phyloP scores from a whole-genome alignment of 176 grass and related monocot species.

The Lolium rigidum region DNA sequence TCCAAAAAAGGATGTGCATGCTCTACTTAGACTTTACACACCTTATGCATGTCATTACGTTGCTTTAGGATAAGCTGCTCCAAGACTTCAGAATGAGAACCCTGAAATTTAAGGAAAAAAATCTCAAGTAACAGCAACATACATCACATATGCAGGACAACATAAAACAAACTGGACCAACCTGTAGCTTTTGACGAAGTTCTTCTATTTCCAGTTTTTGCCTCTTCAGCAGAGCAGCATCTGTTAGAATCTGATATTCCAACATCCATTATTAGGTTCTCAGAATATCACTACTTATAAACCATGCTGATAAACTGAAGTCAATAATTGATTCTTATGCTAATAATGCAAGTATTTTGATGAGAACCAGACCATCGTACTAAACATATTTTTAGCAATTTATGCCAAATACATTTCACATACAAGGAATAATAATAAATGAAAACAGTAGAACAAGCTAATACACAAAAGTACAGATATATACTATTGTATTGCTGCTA shows the following conservation, averaged over 20 bases:
- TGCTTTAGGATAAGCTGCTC: slow-evolving; percentile 94
- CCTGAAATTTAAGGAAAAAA: slow-evolving; percentile 64
- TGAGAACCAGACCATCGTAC: background rate
- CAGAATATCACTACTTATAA: background rate
- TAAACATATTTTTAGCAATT: background rate
- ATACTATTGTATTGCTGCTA: background rate
- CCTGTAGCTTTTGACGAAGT: slow-evolving; percentile 83
- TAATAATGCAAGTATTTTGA: background rate
- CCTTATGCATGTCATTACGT: slow-evolving; percentile 98
- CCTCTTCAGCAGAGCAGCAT: slow-evolving; percentile 88
- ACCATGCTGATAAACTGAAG: slow-evolving; percentile 11
- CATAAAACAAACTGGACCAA: slow-evolving; percentile 49
- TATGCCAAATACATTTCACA: slow-evolving; percentile 1
- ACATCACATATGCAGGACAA: background rate
- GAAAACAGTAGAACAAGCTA: background rate
- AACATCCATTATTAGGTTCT: slow-evolving; percentile 32
- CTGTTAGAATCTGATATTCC: slow-evolving; percentile 74
- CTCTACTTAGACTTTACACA: slow-evolving; percentile 34
- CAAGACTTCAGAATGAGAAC: slow-evolving; percentile 90
- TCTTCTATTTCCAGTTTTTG: slow-evolving; percentile 97
- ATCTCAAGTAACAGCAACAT: slow-evolving; percentile 33
- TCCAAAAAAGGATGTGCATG: background rate
- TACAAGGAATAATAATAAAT: background rate
- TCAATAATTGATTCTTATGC: slow-evolving; percentile 9
- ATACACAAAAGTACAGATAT: background rate